A percentile compares a stretch with the other conserved stretches of the same genome.
phyloP scores from a whole-genome alignment of 2,329 filamentous ascomycete genomes.

The Penicillium sp. region DNA sequence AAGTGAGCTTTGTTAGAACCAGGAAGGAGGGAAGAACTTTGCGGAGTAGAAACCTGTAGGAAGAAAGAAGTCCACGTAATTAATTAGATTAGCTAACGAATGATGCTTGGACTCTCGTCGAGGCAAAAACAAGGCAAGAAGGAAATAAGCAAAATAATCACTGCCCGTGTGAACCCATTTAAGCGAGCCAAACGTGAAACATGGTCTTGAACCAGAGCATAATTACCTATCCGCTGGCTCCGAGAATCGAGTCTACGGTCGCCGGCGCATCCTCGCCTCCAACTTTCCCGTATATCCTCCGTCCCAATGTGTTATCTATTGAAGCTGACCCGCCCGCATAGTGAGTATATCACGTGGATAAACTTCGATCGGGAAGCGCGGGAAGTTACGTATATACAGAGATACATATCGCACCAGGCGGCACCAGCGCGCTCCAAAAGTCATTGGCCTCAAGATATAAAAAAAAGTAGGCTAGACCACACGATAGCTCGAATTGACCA shows the following conservation, averaged over 20 bases:
- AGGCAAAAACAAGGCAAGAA: constrained; percentile 4
- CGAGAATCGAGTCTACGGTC: neutral
- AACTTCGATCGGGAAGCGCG: constrained; percentile 30
- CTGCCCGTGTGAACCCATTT: neutral
- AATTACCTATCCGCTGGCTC: neutral
- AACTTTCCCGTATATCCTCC: neutral
- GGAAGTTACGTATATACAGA: constrained; percentile 25
- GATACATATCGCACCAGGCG: constrained; percentile 22
- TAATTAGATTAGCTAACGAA: neutral
- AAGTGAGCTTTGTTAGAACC: neutral
- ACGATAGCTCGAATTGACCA: neutral
- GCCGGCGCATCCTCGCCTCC: neutral
- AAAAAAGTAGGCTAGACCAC: neutral
- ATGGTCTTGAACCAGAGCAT: neutral
- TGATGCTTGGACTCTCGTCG: neutral
- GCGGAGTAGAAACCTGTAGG: neutral
- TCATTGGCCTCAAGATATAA: neutral
- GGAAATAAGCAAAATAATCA: neutral
- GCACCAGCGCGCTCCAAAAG: constrained; percentile 10
- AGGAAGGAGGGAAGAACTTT: neutral
- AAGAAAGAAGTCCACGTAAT: neutral
- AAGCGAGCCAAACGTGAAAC: constrained; percentile 4
- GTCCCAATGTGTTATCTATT: neutral
- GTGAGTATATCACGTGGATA: constrained; percentile 16
- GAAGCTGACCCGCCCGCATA: constrained; percentile 3